Percentiles rank a stretch among this genome's conserved stretches.
Conservation (phyloP, 768 basidiomycete species). For the Cyathus striatus region DNA sequence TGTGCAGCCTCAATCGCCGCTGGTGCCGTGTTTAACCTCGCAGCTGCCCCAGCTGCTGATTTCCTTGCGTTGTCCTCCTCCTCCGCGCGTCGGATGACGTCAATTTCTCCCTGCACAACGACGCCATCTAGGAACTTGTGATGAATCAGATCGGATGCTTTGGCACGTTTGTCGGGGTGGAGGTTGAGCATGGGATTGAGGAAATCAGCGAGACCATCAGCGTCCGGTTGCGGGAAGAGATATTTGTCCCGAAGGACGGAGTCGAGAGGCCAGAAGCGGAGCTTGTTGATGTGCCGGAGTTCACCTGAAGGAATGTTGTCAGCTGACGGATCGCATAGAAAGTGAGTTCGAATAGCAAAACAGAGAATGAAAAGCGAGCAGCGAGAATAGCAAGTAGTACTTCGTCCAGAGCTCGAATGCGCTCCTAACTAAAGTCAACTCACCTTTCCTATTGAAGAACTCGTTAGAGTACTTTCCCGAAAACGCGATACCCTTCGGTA, state of each 20-base stretch:
- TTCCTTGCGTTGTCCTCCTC: conserved; percentile 36
- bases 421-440: conserved; percentile 9
- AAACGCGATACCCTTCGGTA: conserved; percentile 79
- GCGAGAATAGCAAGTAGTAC: background rate
- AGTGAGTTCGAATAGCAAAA: background rate
- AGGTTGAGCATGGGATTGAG: conserved; percentile 87
- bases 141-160: conserved; percentile 78
- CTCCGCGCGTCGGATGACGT: conserved; percentile 66
- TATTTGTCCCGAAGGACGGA: conserved; percentile 92
- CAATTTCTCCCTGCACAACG: conserved; percentile 86
- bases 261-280: conserved; percentile 87
- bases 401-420: background rate
- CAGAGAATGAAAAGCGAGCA: background rate
- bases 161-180: conserved; percentile 84
- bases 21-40: conserved; percentile 1
- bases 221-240: conserved; percentile 79
- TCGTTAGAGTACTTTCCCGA: conserved; percentile 91
- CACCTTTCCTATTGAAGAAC: conserved; percentile 95
- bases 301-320: conserved; percentile 40
- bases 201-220: conserved; percentile 77
- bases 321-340: no score
- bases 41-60: conserved; percentile 36
- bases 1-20: conserved; percentile 1
- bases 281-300: conserved; percentile 89
- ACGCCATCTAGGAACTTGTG: conserved; percentile 86